These are phyloP conservation scores for Clitocybe nebularis DNA, from an alignment of 1,284 basidiomycete genomes.

Conservation along the genomic window DNA sequence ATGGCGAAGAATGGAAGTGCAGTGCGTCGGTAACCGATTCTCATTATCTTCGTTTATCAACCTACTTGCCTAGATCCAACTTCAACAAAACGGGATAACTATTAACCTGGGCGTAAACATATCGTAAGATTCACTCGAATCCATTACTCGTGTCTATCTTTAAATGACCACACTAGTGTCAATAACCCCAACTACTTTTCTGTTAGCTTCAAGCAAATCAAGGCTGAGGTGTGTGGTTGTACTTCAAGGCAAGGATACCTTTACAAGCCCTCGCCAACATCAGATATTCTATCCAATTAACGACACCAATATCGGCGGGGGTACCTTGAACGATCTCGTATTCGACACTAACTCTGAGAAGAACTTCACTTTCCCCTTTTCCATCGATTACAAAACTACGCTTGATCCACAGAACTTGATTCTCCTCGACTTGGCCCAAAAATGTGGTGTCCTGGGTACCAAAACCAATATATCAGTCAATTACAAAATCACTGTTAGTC, in stretches of 20 bases:
- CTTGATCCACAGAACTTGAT: slow-evolving; percentile 59
- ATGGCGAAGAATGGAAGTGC: slow-evolving; percentile 38
- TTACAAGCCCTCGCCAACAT: slow-evolving; percentile 2
- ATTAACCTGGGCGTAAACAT: neutral
- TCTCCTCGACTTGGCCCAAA: slow-evolving; percentile 59
- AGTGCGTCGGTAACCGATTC: slow-evolving; percentile 22
- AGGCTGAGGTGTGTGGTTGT: slow-evolving; percentile 47
- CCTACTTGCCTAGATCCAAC: slow-evolving; percentile 30
- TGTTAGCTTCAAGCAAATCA: slow-evolving; percentile 67
- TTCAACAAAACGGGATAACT: slow-evolving; percentile 42
- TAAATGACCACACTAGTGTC: slow-evolving; percentile 45
- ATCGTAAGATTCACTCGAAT: too few relatives aligned
- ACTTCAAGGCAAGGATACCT: slow-evolving; percentile 4
- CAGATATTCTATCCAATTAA: slow-evolving; percentile 76
- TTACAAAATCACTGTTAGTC: slow-evolving; percentile 63
- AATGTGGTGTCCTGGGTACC: slow-evolving; percentile 60
- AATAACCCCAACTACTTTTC: slow-evolving; percentile 85
- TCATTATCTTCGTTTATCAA: slow-evolving; percentile 3
- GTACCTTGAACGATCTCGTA: slow-evolving; percentile 55
- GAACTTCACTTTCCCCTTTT: slow-evolving; percentile 81
- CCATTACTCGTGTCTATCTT: neutral
- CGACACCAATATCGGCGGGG: slow-evolving; percentile 66
- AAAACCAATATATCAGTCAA: slow-evolving; percentile 57
- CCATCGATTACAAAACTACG: slow-evolving; percentile 63
- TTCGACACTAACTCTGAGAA: slow-evolving; percentile 66